Evolutionary conservation across 768 basidiomycete species (phyloP), one percentile per base, ranked within the genome.

Genomic region (Hypsizygus marmoreus): DNA sequence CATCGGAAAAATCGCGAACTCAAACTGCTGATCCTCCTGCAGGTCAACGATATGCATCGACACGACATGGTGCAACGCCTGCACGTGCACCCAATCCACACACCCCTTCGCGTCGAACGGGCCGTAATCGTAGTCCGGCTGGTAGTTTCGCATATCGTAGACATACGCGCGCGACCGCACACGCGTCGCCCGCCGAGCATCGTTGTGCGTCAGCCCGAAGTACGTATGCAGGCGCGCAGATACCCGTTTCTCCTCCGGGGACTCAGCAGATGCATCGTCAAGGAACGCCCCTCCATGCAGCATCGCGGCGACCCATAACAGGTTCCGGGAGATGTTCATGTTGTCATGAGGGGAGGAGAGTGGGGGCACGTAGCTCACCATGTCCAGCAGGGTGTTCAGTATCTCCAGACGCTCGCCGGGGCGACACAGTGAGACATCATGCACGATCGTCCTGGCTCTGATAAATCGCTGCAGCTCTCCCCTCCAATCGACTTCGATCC

Each of bases 71-170:
- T 80, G 80, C 16, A 86, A 61, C 40, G 70, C 75, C 53, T 69
- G 70, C 24, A 86, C 33, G 59, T 84, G 82, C 17, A 65, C 67
- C 86, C 86, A 88, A 54, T 88, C 74, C 4, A 86, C 77, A 33
- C 60, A 63, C 8, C 75, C 76, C 16, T 71, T 69, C 14, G 59
- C 54, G 45, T 72, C 44, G 57, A 80, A 80, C 3, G 86, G 86
- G 1, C 85, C 86, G 49, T 74, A 88, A 3, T 61, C 61, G 46
- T 74, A 80, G 7, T 69, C 69, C 22, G 63, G 57, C 1, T 62
- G 61, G 62, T 86, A 86, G 26, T 84, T 73, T 3, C 77, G 72
- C 58, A 85, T 71, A 48, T 77, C 73, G 53, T 90, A 90, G 13
- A 88, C 80, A 48, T 63, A 81, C 2, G 75, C 76, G 30, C 80